Percentiles rank a stretch among this genome's conserved stretches.
These are phyloP conservation scores for Collybiopsis confluens DNA, from an alignment of 768 basidiomycete genomes.

Conservation along the genomic window DNA sequence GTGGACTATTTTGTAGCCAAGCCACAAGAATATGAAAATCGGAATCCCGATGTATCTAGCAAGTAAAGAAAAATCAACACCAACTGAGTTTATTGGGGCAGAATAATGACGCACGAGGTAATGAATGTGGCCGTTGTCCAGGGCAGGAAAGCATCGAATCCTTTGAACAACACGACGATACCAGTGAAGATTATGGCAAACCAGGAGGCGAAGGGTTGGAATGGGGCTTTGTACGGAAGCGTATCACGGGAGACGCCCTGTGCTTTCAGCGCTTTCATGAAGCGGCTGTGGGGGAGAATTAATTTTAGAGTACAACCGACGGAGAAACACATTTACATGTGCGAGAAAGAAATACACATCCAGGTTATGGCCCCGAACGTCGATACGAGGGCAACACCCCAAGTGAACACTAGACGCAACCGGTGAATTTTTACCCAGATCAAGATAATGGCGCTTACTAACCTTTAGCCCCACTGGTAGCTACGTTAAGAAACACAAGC, in stretches of 20 bases:
- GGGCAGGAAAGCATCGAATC: slow-evolving; percentile 45
- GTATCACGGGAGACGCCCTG: slow-evolving; percentile 38
- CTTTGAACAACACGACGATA: slow-evolving; percentile 57
- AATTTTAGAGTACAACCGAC: neutral
- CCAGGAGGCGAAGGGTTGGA: slow-evolving; percentile 59
- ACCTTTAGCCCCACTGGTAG: slow-evolving; percentile 4
- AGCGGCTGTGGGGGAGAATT: slow-evolving; percentile 24
- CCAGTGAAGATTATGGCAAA: slow-evolving; percentile 49
- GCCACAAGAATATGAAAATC: slow-evolving; percentile 34
- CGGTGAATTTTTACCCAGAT: neutral
- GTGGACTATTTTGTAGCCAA: slow-evolving; percentile 35
- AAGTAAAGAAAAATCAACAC: slow-evolving; percentile 13
- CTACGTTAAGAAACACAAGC: slow-evolving; percentile 57
- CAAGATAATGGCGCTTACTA: slow-evolving; percentile 16
- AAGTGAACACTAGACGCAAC: slow-evolving; percentile 41
- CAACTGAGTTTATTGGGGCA: slow-evolving; percentile 24
- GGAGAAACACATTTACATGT: slow-evolving; percentile 42
- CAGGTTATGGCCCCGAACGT: slow-evolving; percentile 47
- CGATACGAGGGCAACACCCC: slow-evolving; percentile 46
- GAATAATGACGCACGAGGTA: slow-evolving; percentile 36
- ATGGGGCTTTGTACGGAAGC: slow-evolving; percentile 53
- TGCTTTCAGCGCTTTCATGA: slow-evolving; percentile 40
- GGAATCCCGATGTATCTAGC: slow-evolving; percentile 36
- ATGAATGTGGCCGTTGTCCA: slow-evolving; percentile 56
- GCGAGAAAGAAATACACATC: slow-evolving; percentile 52